Conservation (phyloP, 306 rosid species). For the Gillenia trifoliata region DNA sequence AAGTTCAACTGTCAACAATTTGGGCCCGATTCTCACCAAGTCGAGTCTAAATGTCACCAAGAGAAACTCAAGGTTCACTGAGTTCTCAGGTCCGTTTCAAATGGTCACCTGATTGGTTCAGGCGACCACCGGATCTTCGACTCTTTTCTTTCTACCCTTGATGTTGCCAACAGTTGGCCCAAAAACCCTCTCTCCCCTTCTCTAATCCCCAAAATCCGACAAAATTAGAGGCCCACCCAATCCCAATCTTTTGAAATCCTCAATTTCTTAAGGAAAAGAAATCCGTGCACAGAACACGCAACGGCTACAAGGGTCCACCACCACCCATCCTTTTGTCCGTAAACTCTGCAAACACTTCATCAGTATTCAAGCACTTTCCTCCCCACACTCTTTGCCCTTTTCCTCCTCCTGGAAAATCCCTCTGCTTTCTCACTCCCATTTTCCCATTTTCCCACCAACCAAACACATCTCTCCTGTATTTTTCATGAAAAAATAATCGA, state of each 20-base stretch:
- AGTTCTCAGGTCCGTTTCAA: too few species aligned
- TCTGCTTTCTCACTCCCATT: not conserved
- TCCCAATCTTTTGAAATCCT: constrained; percentile 8
- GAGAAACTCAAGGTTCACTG: not conserved
- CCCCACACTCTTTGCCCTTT: constrained; percentile 15
- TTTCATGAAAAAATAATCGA: not conserved
- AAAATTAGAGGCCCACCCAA: not conserved
- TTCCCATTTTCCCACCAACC: constrained; percentile 6
- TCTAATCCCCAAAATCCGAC: not conserved
- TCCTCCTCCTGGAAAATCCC: not conserved
- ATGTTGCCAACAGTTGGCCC: not conserved
- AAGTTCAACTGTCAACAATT: too few species aligned
- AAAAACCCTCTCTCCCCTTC: not conserved
- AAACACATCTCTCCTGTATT: constrained; percentile 10
- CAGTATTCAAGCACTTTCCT: constrained; percentile 17
- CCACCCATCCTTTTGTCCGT: constrained; percentile 30
- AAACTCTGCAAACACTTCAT: constrained; percentile 31
- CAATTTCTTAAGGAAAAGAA: not conserved
- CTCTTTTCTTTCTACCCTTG: too few species aligned
- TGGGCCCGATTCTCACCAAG: not conserved
- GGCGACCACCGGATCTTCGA: fast-evolving
- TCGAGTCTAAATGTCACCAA: not conserved
- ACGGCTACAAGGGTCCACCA: constrained; percentile 69
- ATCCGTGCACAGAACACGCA: constrained; percentile 22
- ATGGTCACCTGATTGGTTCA: not conserved